phyloP scores from a whole-genome alignment of 2,329 filamentous ascomycete genomes.

The Colletotrichum trifolii region DNA sequence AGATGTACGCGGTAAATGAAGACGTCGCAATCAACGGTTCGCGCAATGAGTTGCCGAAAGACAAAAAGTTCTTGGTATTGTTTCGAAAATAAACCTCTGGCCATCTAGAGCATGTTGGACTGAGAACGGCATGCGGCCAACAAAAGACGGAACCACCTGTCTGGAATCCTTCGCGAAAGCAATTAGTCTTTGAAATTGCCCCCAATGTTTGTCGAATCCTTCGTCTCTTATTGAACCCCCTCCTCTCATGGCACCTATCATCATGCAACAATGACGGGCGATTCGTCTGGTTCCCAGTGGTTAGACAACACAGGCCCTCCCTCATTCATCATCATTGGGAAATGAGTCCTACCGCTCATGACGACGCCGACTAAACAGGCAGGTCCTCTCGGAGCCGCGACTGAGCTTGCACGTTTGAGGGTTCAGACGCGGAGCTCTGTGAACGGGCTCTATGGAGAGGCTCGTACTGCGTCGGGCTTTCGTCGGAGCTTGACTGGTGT shows the following conservation, averaged over 20 bases:
- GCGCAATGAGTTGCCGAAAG: slow-evolving; percentile 1
- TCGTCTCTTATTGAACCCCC: slow-evolving; percentile 13
- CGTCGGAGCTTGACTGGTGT: background rate
- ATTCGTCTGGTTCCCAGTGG: slow-evolving; percentile 11
- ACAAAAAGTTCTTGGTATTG: slow-evolving; percentile 9
- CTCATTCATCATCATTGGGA: background rate
- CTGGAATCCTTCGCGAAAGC: background rate
- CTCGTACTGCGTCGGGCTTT: slow-evolving; percentile 17
- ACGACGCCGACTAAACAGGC: slow-evolving; percentile 1
- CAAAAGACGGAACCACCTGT: too few relatives aligned
- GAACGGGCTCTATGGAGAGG: slow-evolving; percentile 1
- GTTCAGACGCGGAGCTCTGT: slow-evolving; percentile 1
- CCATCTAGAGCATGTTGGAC: background rate
- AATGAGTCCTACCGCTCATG: slow-evolving; percentile 11
- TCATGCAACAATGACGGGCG: slow-evolving; percentile 16
- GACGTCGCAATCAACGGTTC: background rate
- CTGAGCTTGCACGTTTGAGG: background rate
- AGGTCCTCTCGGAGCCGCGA: background rate
- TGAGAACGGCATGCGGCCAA: too few relatives aligned
- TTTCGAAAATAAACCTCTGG: background rate
- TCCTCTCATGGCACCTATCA: background rate
- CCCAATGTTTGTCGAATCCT: background rate
- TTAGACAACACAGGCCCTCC: background rate
- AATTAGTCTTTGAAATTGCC: too few relatives aligned
- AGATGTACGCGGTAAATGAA: background rate